Conservation (phyloP, 78 protist species). For the Dictyostelium citrinum region DNA sequence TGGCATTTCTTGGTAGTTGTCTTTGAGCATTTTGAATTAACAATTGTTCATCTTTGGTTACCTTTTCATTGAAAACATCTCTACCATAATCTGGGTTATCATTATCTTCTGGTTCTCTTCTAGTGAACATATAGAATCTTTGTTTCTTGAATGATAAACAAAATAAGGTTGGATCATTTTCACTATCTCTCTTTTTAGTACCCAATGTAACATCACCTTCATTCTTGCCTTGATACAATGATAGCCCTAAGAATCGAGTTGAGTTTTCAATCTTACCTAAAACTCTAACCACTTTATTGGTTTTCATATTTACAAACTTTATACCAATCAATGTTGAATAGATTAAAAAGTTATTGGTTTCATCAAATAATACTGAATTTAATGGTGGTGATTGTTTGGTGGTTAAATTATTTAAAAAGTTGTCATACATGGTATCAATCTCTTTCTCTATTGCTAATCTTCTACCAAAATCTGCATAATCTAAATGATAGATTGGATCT, state of each 20-base stretch:
- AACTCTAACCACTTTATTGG: slow-evolving; percentile 82
- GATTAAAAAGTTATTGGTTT: slow-evolving; percentile 84
- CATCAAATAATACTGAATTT: slow-evolving; percentile 89
- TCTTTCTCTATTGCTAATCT: slow-evolving; percentile 92
- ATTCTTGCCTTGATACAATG: slow-evolving; percentile 89
- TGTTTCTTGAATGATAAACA: slow-evolving; percentile 80
- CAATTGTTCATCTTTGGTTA: slow-evolving; percentile 86
- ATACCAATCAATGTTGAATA: slow-evolving; percentile 94
- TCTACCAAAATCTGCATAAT: slow-evolving; percentile 91
- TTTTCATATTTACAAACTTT: slow-evolving; percentile 86
- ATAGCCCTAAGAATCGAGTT: slow-evolving; percentile 87
- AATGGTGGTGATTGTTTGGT: slow-evolving; percentile 58
- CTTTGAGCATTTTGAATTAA: slow-evolving; percentile 1
- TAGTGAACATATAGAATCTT: slow-evolving; percentile 93
- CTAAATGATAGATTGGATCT: slow-evolving; percentile 61
- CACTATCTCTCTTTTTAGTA: slow-evolving; percentile 28
- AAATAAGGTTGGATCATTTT: slow-evolving; percentile 91
- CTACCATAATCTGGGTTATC: slow-evolving; percentile 82
- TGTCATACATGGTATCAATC: slow-evolving; percentile 29
- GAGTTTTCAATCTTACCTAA: slow-evolving; percentile 91
- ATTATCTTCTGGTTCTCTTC: slow-evolving; percentile 88
- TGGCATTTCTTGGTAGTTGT: slow-evolving; percentile 75
- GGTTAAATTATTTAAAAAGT: neutral
- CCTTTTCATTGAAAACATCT: slow-evolving; percentile 97
- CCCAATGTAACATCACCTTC: slow-evolving; percentile 57